Evolutionary conservation across 441 rosid species (phyloP).

Genomic region (Croton laevigatus): DNA sequence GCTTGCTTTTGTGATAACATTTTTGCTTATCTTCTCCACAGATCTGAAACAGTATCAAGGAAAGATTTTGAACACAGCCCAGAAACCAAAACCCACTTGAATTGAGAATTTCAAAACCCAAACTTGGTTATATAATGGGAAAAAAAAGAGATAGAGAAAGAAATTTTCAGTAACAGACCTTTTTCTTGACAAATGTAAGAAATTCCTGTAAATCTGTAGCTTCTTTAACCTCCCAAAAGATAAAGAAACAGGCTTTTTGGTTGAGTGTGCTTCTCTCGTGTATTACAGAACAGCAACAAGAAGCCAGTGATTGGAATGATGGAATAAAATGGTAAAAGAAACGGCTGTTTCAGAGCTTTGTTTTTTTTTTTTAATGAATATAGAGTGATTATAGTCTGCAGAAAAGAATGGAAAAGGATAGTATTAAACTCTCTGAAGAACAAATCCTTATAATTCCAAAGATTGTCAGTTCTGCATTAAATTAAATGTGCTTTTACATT

Average conservation of each 20-base stretch:
- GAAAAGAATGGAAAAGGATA: not conserved
- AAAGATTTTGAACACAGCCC: conserved; percentile 22
- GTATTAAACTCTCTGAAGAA: not conserved
- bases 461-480: conserved; percentile 14
- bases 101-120: not conserved
- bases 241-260: not conserved
- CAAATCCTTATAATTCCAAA: conserved; percentile 16
- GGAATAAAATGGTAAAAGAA: not conserved
- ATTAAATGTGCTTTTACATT: conserved; percentile 8
- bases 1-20: conserved; percentile 50
- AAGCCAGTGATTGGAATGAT: conserved; percentile 10
- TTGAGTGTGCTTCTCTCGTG: conserved; percentile 19
- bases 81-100: conserved; percentile 1
- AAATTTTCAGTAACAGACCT: not conserved
- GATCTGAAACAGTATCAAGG: conserved; percentile 18
- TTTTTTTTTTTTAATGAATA: no score
- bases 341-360: conserved; percentile 25
- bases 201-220: conserved; percentile 13
- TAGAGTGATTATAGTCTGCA: conserved; percentile 11
- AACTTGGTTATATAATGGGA: conserved; percentile 14
- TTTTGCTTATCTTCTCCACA: conserved; percentile 4
- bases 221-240: conserved; percentile 18
- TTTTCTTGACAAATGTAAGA: conserved; percentile 30
- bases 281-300: conserved; percentile 14
- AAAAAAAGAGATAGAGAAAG: not conserved